Percentiles rank a stretch among this genome's conserved stretches.
phyloP scores from a whole-genome alignment of 805 yeast genomes.

The Metschnikowia cubensis region DNA sequence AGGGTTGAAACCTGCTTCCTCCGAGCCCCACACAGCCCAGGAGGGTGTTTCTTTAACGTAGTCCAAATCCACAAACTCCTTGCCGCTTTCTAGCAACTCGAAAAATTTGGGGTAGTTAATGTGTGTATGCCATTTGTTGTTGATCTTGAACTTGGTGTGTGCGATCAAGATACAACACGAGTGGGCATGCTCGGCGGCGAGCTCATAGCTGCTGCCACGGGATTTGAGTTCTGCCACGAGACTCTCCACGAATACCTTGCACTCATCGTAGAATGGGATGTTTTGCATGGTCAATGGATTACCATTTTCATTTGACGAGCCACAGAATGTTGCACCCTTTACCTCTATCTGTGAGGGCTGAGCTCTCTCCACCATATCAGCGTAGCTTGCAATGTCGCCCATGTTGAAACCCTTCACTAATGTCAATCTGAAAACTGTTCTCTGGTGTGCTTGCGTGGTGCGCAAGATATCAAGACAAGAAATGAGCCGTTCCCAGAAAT shows the following conservation, averaged over 20 bases:
- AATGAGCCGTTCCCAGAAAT: constrained; percentile 87
- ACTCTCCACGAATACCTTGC: constrained; percentile 65
- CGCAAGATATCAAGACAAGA: constrained; percentile 74
- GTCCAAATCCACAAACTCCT: constrained; percentile 71
- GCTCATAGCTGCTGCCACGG: constrained; percentile 69
- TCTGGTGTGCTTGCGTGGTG: constrained; percentile 71
- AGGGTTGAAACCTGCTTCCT: constrained; percentile 86
- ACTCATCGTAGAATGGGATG: constrained; percentile 91
- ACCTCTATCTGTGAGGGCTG: constrained; percentile 85
- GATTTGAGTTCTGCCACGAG: constrained; percentile 58
- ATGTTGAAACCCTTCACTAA: constrained; percentile 90
- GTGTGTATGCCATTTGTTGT: constrained; percentile 83
- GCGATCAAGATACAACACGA: constrained; percentile 89
- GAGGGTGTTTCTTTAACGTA: constrained; percentile 77
- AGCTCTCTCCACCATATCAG: constrained; percentile 79
- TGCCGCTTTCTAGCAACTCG: constrained; percentile 60
- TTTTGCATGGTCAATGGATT: constrained; percentile 93
- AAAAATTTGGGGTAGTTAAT: constrained; percentile 79
- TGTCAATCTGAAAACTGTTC: constrained; percentile 88
- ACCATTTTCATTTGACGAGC: constrained; percentile 77
- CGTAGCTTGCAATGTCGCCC: constrained; percentile 75
- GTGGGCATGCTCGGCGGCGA: constrained; percentile 95
- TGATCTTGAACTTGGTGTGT: constrained; percentile 61
- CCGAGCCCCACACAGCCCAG: constrained; percentile 89
- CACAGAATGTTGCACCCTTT: constrained; percentile 95